phyloP scores from a whole-genome alignment of 352 stramenopile genomes.

The Vaucheria bursata region DNA sequence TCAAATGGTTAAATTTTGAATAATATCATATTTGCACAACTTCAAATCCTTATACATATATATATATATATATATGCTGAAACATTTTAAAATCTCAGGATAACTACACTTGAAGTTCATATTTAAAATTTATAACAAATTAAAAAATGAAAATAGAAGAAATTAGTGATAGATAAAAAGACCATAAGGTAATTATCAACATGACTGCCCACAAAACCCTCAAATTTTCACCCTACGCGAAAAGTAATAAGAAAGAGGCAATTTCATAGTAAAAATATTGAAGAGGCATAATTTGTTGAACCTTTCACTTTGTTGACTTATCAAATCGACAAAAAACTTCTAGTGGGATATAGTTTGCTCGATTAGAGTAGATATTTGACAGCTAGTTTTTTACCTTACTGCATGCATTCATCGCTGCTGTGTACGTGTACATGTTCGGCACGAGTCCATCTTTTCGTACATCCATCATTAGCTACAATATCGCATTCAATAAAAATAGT shows the following conservation, averaged over 20 bases:
- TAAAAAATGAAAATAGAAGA: too few relatives aligned
- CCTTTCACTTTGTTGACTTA: slow-evolving; percentile 1
- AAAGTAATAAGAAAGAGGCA: not conserved
- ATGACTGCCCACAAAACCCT: slow-evolving; percentile 3
- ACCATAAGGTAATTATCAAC: too few relatives aligned
- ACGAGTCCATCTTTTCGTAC: not conserved
- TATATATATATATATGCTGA: too few relatives aligned
- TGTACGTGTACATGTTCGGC: slow-evolving; percentile 28
- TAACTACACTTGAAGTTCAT: too few relatives aligned
- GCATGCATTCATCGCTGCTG: slow-evolving; percentile 18
- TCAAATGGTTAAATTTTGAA: too few relatives aligned
- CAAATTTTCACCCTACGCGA: not conserved
- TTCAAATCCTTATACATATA: too few relatives aligned
- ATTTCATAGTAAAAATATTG: not conserved
- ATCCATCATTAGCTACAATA: slow-evolving; percentile 7
- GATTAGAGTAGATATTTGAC: slow-evolving; percentile 5
- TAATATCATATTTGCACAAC: too few relatives aligned
- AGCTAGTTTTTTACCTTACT: not conserved
- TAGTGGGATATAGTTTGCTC: slow-evolving; percentile 13
- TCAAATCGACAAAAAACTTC: slow-evolving; percentile 3
- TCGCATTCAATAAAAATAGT: too few relatives aligned
- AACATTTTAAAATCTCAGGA: too few relatives aligned
- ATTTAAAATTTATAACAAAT: too few relatives aligned
- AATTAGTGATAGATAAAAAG: too few relatives aligned
- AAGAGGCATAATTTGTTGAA: not conserved